Conservation (phyloP, 2,329 filamentous ascomycete genomes). For the Coniochaeta prunicola region DNA sequence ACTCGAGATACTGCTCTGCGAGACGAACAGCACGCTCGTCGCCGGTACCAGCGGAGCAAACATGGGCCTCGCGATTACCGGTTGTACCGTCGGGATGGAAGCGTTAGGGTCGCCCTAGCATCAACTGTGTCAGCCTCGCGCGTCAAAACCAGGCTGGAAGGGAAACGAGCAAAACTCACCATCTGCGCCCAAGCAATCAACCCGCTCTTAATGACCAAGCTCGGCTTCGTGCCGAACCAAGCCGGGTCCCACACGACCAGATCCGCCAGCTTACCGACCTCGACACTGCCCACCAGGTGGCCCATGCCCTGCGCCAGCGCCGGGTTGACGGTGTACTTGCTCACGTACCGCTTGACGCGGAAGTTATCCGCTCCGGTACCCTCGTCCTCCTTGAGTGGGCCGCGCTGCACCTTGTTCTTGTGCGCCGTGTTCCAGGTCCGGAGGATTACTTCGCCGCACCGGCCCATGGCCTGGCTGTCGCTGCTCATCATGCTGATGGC, state of each 20-base stretch:
- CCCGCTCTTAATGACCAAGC: constrained; percentile 76
- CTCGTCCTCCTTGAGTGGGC: constrained; percentile 67
- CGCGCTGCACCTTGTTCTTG: constrained; percentile 89
- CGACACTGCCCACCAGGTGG: constrained; percentile 78
- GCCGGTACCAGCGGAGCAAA: constrained; percentile 68
- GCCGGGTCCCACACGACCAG: constrained; percentile 79
- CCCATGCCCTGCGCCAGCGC: constrained; percentile 85
- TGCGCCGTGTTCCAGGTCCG: constrained; percentile 96
- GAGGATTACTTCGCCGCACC: constrained; percentile 87
- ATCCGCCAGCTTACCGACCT: constrained; percentile 86
- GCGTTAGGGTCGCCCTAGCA: constrained; percentile 78
- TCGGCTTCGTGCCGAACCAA: constrained; percentile 83
- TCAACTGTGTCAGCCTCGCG: neutral
- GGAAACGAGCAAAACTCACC: constrained; percentile 50
- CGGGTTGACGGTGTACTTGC: constrained; percentile 95
- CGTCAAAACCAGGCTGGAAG: neutral
- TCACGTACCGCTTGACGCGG: constrained; percentile 84
- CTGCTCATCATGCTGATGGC: constrained; percentile 98
- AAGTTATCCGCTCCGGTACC: constrained; percentile 81
- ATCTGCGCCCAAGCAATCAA: constrained; percentile 79
- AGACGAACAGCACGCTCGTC: constrained; percentile 79
- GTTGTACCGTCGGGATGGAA: constrained; percentile 83
- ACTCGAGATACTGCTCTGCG: constrained; percentile 58
- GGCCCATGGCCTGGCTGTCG: constrained; percentile 94
- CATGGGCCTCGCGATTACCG: constrained; percentile 77